Evolutionary conservation across 176 grass and related monocot species (phyloP), one percentile per base, ranked within the genome.

Genomic region (Phragmites australis): DNA sequence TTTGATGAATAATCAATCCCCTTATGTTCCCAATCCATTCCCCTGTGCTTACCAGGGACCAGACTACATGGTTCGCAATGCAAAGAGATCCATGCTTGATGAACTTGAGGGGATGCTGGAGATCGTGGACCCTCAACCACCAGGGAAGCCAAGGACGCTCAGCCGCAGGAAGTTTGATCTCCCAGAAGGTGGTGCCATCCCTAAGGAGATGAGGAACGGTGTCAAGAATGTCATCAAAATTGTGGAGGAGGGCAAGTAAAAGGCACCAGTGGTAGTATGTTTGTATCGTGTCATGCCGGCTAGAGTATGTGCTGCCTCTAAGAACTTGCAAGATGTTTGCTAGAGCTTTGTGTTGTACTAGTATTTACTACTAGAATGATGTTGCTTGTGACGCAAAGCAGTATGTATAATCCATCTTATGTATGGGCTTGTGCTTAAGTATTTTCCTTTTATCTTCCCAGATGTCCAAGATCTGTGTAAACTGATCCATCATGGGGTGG

Each of bases 51-150:
- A 32, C 22, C 26, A 96, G 93, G 93, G 82, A 81, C 93, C 82
- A 0, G 87, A 92, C 76, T 88, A 86, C 53, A 96, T 96, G 90
- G 87, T 96, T 6, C 74, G 93, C 50, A 73, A 83, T 19, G 89
- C 89, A 22, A 92, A 88, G 82, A 92, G 87, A 39, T 92, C 93
- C n/a, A 95, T 96, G 93, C 37, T 93, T 7, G 72, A 92, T 31
- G 93, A 93, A 63, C 88, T 93, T 2, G 88, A 97, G 83, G 75
- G 80, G 14, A 93, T 97, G 93, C 77, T 95, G 30, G 88, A 97
- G 61, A 78, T 87, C 1, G 76, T 92, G 49, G 90, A 88, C 30
- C 93, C 93, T 67, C 79, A 96, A 59, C 87, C 84, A 34, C 51
- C 29, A 61, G 85, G 82, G 51, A 59, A 84, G 52, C 73, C 51